Base-by-base conservation (phyloP, 345 rosid genomes). In the Gossypium raimondii region DNA sequence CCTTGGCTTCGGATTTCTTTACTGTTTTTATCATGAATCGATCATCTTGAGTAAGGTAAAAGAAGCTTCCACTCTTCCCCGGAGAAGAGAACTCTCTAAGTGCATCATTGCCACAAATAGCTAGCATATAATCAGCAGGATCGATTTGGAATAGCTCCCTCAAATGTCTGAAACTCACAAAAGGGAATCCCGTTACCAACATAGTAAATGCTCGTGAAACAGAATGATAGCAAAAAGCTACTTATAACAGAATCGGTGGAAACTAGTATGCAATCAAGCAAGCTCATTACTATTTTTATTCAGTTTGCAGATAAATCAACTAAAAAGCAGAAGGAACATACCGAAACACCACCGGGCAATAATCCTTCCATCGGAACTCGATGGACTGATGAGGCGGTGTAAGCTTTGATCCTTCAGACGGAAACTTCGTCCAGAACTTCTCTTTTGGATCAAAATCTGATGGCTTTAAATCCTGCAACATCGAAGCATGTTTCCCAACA, bases 1-100 rank as follows among this genome's bases (percentile, higher is more conserved):
- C 99, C 98, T 95, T 95, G 87, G 93, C 97, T 88, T 95, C 99
- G 1, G 99, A 93, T 86, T 93, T 95, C 85, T 91, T 95, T 73
- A 93, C 97, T 2, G 99, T 95, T 82, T 95, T 95, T 55, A 95
- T 88, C 98, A 95, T 95, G 73, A 95, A 91, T 79, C 98, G 88
- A 75, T 95, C 99, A 75, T 95, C 99, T 84, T 95, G 99, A 17
- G 99, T 95, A 45, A 95, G 88, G 77, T 95, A 95, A 77, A 95
- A 95, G 87, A 91, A 93, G 83, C 99, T 93, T 71, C 99, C 99
- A 82, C 99, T 95, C 83, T 95, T 95, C 75, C 99, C 99, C 0
- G 99, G 99, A 38, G 99, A 95, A 80, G 98, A 95, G 25, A 95
- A 89, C 82, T 95, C 99, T 43, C 99, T 84, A 17, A 95, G 96